A percentile compares a stretch with the other conserved stretches of the same genome.
These are phyloP conservation scores for Alnus glutinosa DNA, from an alignment of 306 rosid species.

Conservation along the genomic window DNA sequence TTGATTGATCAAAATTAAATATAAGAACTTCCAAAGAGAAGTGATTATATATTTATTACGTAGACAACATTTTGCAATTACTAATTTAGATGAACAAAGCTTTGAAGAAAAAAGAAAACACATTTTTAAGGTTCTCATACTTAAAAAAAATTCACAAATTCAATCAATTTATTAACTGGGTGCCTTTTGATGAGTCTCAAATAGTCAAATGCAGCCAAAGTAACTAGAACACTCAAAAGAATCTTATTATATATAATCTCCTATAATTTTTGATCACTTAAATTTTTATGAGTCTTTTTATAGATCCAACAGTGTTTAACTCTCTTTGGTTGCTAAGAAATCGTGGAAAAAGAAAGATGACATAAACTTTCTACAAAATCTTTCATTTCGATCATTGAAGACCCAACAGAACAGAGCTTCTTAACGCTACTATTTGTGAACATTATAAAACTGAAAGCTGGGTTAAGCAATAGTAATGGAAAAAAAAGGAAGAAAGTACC, in stretches of 20 bases:
- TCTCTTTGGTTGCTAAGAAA: slow-evolving; percentile 15
- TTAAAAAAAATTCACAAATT: neutral
- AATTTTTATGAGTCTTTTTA: slow-evolving; percentile 6
- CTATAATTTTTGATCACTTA: neutral
- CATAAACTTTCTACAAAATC: neutral
- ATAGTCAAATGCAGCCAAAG: neutral
- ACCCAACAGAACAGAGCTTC: neutral
- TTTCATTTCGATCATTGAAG: neutral
- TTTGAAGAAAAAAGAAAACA: neutral
- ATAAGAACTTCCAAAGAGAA: neutral
- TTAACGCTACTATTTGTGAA: neutral
- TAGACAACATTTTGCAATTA: neutral
- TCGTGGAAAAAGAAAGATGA: neutral
- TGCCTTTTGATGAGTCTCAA: neutral
- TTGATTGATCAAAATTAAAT: neutral
- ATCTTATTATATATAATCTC: neutral
- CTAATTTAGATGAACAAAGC: neutral
- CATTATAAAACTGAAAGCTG: neutral
- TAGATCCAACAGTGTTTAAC: slow-evolving; percentile 32
- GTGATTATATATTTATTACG: neutral
- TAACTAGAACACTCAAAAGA: neutral
- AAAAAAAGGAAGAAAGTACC: slow-evolving; percentile 41
- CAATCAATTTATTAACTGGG: slow-evolving; percentile 9
- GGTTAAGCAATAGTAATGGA: neutral
- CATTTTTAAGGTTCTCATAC: neutral